Evolutionary conservation across 2,329 filamentous ascomycete genomes (phyloP), one percentile per base, ranked within the genome.

Genomic region (Elsinoe necatrix): DNA sequence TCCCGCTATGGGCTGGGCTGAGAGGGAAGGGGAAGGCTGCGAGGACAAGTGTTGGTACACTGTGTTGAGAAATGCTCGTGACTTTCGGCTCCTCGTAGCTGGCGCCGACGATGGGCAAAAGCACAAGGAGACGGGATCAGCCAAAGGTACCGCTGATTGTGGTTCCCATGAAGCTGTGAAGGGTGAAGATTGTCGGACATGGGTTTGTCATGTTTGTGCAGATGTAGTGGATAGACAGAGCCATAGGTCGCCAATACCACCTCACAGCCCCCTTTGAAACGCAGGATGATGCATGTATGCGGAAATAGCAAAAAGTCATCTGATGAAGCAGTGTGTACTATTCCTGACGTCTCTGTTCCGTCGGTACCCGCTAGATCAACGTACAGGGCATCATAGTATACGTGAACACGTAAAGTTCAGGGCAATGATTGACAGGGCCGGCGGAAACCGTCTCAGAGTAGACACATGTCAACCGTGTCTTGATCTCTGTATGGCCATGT

Each of bases 31-130:
- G 12, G 16, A 39, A 3, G 34, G 29, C 2, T 18, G 29, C 25
- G 20, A 52, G 48, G 48, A 39, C 48, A 37, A 16, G 29, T 35
- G 29, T 52, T 52, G 48, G 18, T 11, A 39, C n/a, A n/a, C n/a
- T n/a, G n/a, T n/a, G n/a, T 37, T 18, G 29, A 51, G 25, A 52
- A 52, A 52, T 35, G 29, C 31, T 39, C 48, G 18, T 52, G 21
- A 37, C 31, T 39, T 52, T 52, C 48, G 48, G 48, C 48, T 52
- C 16, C 18, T 52, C 21, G 48, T 52, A 3, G 29, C 31, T 52
- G 48, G 34, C 34, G 48, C 31, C 48, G 48, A 52, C 37, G 29
- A 20, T 48, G 48, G 29, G 48, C 23, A 52, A n/a, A n/a, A 23
- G 29, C 29, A 37, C 18, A 29, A 37, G 48, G 21, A 4, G 23